These are phyloP conservation scores for Trichopus zeylanicus DNA, from an alignment of 116 monocot genomes.

Conservation along the genomic window DNA sequence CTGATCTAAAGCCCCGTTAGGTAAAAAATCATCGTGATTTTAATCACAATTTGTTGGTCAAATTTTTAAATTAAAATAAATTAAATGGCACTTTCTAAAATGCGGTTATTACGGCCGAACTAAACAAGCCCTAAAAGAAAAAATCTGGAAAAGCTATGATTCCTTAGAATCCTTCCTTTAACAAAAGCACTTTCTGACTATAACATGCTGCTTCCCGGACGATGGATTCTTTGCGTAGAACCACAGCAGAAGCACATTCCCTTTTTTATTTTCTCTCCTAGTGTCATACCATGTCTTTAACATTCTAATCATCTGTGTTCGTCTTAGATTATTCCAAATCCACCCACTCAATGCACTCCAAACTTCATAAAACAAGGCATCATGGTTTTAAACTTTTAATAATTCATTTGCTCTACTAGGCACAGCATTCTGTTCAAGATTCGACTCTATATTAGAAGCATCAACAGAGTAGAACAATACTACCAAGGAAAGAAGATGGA, in stretches of 20 bases:
- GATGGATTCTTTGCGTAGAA: slow-evolving; percentile 1
- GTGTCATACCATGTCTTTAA: neutral
- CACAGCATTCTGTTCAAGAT: too few species aligned
- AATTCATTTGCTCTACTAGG: neutral
- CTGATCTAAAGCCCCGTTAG: too few species aligned
- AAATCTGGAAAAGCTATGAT: too few species aligned
- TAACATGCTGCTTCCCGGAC: neutral
- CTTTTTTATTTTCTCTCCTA: neutral
- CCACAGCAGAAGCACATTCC: neutral
- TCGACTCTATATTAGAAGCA: too few species aligned
- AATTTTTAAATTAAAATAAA: too few species aligned
- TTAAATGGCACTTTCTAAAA: too few species aligned
- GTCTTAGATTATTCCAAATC: neutral
- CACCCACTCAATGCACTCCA: neutral
- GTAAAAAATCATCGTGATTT: too few species aligned
- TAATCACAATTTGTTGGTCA: too few species aligned
- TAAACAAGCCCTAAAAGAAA: too few species aligned
- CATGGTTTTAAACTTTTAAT: neutral
- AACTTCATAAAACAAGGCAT: neutral
- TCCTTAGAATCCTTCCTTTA: neutral
- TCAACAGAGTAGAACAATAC: neutral
- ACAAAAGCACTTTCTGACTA: neutral
- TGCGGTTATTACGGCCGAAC: too few species aligned
- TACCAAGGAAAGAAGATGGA: slow-evolving; percentile 8
- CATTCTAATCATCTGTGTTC: neutral